phyloP scores from a whole-genome alignment of 345 rosid species.

The Brassica cretica region DNA sequence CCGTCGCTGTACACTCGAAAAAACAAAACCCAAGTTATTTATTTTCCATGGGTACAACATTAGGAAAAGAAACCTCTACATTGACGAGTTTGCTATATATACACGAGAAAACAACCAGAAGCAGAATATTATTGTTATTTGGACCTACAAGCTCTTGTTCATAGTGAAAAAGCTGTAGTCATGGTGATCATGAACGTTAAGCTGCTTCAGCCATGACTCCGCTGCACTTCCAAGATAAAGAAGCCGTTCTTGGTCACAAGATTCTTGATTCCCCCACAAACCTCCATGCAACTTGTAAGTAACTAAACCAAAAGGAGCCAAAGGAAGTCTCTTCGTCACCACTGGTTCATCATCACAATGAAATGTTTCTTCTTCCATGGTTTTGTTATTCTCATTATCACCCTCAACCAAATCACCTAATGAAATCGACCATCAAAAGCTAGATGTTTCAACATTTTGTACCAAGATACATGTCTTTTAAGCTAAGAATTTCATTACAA shows the following conservation, averaged over 20 bases:
- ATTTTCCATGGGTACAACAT: neutral
- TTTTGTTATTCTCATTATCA: conserved; percentile 38
- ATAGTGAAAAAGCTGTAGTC: conserved; percentile 55
- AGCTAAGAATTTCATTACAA: neutral
- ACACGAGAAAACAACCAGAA: conserved; percentile 2
- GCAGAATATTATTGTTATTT: neutral
- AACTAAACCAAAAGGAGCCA: conserved; percentile 70
- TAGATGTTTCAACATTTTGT: neutral
- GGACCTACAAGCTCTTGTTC: conserved; percentile 33
- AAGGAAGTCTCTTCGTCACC: conserved; percentile 30
- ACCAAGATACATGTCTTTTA: neutral
- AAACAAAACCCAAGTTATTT: neutral
- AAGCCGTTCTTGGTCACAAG: conserved; percentile 45
- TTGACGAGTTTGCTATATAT: neutral
- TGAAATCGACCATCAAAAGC: conserved; percentile 7
- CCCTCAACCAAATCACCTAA: conserved; percentile 38
- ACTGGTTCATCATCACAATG: conserved; percentile 23
- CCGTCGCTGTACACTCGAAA: neutral
- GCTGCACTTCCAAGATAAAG: conserved; percentile 55
- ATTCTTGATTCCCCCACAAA: conserved; percentile 56
- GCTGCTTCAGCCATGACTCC: conserved; percentile 84
- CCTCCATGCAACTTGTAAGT: conserved; percentile 68
- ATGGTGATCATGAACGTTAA: conserved; percentile 55
- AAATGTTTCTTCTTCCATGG: conserved; percentile 36
- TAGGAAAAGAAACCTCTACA: neutral